Conservation (phyloP, 208 protist species). For the Acanthamoeba sp. region DNA sequence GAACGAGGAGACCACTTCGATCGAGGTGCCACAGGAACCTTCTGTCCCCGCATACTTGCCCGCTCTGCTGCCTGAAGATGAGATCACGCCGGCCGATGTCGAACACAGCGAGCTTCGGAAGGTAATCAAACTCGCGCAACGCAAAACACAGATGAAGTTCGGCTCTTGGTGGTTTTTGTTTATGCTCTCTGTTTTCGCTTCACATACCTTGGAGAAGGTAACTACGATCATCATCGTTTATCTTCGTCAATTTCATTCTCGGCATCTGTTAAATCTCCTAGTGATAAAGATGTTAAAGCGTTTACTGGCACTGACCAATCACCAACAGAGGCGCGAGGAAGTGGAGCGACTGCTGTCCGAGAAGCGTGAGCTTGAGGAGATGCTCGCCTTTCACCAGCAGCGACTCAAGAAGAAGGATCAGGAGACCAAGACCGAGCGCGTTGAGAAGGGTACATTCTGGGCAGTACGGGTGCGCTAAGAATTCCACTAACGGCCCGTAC, state of each 20-base stretch:
- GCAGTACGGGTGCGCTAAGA: no score
- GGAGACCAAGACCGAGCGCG: slow-evolving; percentile 13
- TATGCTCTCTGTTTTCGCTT: slow-evolving; percentile 45
- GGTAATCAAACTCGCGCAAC: slow-evolving; percentile 44
- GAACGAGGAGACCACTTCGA: not conserved
- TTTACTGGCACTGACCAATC: not conserved
- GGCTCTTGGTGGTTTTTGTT: slow-evolving; percentile 60
- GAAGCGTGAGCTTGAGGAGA: slow-evolving; percentile 7
- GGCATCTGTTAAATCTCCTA: not conserved
- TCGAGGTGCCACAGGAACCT: not conserved
- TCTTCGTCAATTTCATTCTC: not conserved
- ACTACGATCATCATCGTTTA: not conserved
- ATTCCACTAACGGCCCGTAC: no score
- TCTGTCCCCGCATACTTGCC: not conserved
- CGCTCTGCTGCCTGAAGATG: not conserved
- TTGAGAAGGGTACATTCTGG: slow-evolving; percentile 22
- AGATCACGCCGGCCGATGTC: not conserved
- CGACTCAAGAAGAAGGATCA: slow-evolving; percentile 55
- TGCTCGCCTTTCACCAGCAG: slow-evolving; percentile 7
- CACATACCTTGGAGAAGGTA: slow-evolving; percentile 38
- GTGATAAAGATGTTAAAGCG: not conserved
- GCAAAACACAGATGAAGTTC: slow-evolving; percentile 36
- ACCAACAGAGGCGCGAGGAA: slow-evolving; percentile 17
- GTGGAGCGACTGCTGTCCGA: not conserved
- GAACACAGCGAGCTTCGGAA: slow-evolving; percentile 37